Evolutionary conservation across 495 filamentous ascomycete species (phyloP), one percentile per base, ranked within the genome.

Genomic region (Penicillium fimorum): DNA sequence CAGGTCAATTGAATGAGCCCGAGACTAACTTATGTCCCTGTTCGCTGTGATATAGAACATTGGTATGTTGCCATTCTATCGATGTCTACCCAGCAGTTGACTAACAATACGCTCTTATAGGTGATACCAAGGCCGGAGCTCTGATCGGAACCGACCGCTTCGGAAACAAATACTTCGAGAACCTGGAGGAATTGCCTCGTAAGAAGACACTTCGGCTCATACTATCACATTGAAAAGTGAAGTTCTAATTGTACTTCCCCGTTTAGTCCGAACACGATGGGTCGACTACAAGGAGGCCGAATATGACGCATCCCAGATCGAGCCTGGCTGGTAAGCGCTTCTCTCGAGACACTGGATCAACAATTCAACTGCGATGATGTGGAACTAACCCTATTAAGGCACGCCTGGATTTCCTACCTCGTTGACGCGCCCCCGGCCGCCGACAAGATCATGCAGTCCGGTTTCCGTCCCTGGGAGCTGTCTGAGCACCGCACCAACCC

Each of bases 131-230:
- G 78, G 88, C 89, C 61, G 95, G 95, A 64, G 86, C 82, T 50
- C 81, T 96, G 63, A 86, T 99, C 57, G 95, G 87, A 53, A 79
- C 71, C 58, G 95, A 99, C 79, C 82, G 84, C 66, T 97, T 83
- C 71, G 95, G 95, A 68, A 99, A 99, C 83, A 97, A 95, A 73
- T 99, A 81, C 81, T 99, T 82, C 76, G 95, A 97, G 81, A 96
- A 99, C 78, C 72, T 84, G 62, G 91, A 98, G 70, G 94, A 99
- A 73, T 79, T 99, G 45, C 95, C 95, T 47, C 83, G 93, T 96
- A 76, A 73, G 88, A 69, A 33, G 57, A 22, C 20, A 13, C 6
- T 20, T 10, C 24, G 18, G 17, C 25, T 6, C 32, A 37, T 4
- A 8, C 2, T 27, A 25, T 18, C 22, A 1, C 17, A 40, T 17